Percentiles rank a stretch among this genome's conserved stretches.
Conservation (phyloP, 2,329 filamentous ascomycete genomes). For the Pseudogymnoascus sp. region DNA sequence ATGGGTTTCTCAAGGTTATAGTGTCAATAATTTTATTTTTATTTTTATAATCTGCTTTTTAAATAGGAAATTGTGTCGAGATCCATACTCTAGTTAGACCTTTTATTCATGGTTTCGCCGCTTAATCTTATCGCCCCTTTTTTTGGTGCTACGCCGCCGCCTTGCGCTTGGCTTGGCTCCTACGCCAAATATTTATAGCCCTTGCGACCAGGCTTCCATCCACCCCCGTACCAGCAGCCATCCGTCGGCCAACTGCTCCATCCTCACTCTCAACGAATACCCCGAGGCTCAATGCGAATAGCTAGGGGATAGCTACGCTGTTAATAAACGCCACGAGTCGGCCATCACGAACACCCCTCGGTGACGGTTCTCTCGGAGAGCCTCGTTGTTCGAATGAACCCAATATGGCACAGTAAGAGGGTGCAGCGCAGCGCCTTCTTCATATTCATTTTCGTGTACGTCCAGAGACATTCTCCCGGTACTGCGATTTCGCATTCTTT, state of each 20-base stretch:
- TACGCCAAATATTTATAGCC: not conserved
- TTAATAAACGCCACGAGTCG: not conserved
- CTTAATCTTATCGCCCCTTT: conserved; percentile 5
- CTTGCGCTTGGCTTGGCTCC: not conserved
- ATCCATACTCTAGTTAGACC: not conserved
- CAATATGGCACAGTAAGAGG: conserved; percentile 12
- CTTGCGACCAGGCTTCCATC: not conserved
- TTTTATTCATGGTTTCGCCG: not conserved
- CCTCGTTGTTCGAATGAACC: not conserved
- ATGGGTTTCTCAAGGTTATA: not conserved
- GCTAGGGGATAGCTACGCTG: not conserved
- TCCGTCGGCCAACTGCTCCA: not conserved
- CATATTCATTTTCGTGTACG: conserved; percentile 11
- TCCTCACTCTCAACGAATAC: not conserved
- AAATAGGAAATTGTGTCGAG: not conserved
- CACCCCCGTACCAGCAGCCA: not conserved
- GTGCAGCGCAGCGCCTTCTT: conserved; percentile 12
- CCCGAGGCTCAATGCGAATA: not conserved
- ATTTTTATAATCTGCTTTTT: no score
- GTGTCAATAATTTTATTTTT: not conserved
- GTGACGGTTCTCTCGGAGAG: not conserved
- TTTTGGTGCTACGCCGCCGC: not conserved
- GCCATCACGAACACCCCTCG: not conserved
- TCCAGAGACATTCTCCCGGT: not conserved
- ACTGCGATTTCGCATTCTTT: not conserved